Conservation (phyloP, 2,329 filamentous ascomycete genomes). For the Alternaria sp. region DNA sequence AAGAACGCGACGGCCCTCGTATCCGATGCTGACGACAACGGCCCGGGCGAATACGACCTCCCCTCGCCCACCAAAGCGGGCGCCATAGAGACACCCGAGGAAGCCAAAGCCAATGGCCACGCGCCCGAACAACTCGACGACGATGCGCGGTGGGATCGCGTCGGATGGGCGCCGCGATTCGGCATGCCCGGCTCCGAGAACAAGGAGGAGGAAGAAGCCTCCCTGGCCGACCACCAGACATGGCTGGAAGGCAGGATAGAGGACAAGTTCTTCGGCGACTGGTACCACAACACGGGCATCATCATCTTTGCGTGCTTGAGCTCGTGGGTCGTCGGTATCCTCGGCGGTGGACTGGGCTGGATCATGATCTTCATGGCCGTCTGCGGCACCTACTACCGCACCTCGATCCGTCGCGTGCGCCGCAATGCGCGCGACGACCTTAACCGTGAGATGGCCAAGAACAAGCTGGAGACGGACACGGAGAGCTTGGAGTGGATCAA, state of each 20-base stretch:
- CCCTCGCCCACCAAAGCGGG: conserved; percentile 75
- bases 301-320: conserved; percentile 90
- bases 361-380: conserved; percentile 89
- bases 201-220: conserved; percentile 65
- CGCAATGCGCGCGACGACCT: conserved; percentile 97
- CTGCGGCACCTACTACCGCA: conserved; percentile 95
- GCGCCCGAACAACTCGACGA: conserved; percentile 60
- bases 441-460: conserved; percentile 84
- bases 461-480: conserved; percentile 84
- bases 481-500: conserved; percentile 99
- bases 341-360: conserved; percentile 93
- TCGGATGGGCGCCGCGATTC: conserved; percentile 90
- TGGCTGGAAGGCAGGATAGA: conserved; percentile 83
- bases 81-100: conserved; percentile 62
- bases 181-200: conserved; percentile 61
- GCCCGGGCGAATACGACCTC: conserved; percentile 72
- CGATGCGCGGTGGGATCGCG: conserved; percentile 60
- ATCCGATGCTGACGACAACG: conserved; percentile 68
- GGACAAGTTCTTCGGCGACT: conserved; percentile 93
- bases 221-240: conserved; percentile 84
- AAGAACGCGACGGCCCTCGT: conserved; percentile 73
- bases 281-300: conserved; percentile 97
- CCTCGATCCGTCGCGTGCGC: conserved; percentile 88
- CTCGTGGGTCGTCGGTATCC: conserved; percentile 86
- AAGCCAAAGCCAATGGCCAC: conserved; percentile 59